Base-by-base conservation (phyloP, 148 eudicot species). In the Spergularia bocconei region DNA sequence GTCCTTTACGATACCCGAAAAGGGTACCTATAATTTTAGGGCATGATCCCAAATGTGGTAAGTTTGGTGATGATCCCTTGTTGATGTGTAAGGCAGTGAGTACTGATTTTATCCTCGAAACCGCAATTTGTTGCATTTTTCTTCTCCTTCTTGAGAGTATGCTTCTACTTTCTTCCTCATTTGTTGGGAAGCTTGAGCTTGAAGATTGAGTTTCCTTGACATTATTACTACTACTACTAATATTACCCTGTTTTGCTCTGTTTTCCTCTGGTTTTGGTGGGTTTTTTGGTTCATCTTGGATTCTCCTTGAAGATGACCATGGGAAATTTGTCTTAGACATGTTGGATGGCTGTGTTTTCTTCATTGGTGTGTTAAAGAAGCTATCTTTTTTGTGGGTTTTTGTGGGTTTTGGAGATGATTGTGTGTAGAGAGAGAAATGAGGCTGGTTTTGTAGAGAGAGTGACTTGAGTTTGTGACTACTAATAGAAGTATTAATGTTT, bases 1-100 rank as follows among this genome's bases (percentile, higher is more conserved):
- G 87, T 33, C 96, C 96, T 17, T 86, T 77, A 2, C 92, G 80
- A 54, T 81, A 52, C 4, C 96, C 96, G 63, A 91, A 91, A 0
- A 91, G 86, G 47, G 96, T 91, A 0, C 93, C 93, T 16, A 84
- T 39, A 3, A 86, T 81, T 44, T 76, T 83, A 20, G 86, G 71
- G 2, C 84, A 85, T 15, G 84, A 73, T 5, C 82, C 77, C 50
- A 71, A 41, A 52, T 80, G 69, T 6, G 66, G 82, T 14, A 63
- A n/a, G 23, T 14, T 76, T 29, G 69, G 23, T 4, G 61, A 44
- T 11, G 72, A 52, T 13, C 78, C 21, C 55, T 74, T 74, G 74
- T 74, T 77, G 29, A 73, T 76, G 59, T 47, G 74, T 13, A 82
- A 48, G 11, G 85, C 81, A 17, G 82, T 80, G 6, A 85, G 55